Percentiles rank a stretch among this genome's conserved stretches.
phyloP scores from a whole-genome alignment of 2,329 filamentous ascomycete species.

The Aspergillus amoenus region DNA sequence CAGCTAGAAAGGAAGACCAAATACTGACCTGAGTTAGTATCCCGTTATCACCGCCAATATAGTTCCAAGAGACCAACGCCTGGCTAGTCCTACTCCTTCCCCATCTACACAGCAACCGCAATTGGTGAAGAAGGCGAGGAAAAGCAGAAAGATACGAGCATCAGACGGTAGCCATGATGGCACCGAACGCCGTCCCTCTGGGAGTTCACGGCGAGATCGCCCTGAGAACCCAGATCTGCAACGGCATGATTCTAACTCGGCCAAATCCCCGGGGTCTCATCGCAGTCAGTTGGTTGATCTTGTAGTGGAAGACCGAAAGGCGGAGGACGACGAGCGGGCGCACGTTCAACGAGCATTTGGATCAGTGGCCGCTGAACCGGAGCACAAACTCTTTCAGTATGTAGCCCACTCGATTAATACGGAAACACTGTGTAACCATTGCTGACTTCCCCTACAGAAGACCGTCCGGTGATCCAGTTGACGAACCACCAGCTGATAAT shows the following conservation, averaged over 20 bases:
- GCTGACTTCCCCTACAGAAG: slow-evolving; percentile 25
- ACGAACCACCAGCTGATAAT: slow-evolving; percentile 18
- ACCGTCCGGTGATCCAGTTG: slow-evolving; percentile 31
- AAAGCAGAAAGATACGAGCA: slow-evolving; percentile 34
- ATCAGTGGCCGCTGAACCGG: slow-evolving; percentile 57
- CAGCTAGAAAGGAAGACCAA: neutral
- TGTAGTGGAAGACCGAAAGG: slow-evolving; percentile 63
- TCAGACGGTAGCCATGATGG: slow-evolving; percentile 19
- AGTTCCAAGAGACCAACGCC: slow-evolving; percentile 68
- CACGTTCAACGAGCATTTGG: slow-evolving; percentile 63
- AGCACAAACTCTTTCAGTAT: slow-evolving; percentile 34
- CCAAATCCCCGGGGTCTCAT: slow-evolving; percentile 56
- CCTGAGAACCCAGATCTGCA: slow-evolving; percentile 22
- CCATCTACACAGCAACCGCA: slow-evolving; percentile 47
- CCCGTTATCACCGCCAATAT: slow-evolving; percentile 86
- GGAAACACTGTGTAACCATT: slow-evolving; percentile 8
- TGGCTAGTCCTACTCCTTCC: slow-evolving; percentile 49
- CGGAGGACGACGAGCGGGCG: slow-evolving; percentile 62
- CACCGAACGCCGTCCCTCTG: slow-evolving; percentile 29
- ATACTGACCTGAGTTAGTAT: slow-evolving; percentile 60
- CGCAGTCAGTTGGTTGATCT: slow-evolving; percentile 66
- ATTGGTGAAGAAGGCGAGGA: slow-evolving; percentile 40
- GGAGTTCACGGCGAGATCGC: slow-evolving; percentile 34
- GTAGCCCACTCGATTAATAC: slow-evolving; percentile 14
- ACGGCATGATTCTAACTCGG: slow-evolving; percentile 33